Evolutionary conservation across 495 filamentous ascomycete genomes (phyloP).

Genomic region (Astrothelium macrocarpum): DNA sequence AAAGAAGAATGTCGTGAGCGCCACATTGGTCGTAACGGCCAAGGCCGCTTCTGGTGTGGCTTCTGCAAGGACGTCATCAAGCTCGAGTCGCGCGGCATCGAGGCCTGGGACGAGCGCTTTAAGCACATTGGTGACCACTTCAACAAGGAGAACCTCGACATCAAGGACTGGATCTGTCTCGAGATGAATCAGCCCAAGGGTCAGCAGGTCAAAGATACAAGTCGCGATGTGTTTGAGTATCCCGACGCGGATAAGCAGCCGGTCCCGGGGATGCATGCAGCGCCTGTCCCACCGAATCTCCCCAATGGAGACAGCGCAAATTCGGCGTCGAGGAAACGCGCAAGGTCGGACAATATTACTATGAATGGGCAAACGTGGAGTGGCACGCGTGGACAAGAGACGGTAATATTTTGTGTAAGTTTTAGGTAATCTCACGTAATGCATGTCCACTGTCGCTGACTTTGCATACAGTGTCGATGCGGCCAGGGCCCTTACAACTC

Average conservation of each 20-base stretch:
- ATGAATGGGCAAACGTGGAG: background rate
- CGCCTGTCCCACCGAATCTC: background rate
- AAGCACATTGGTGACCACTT: conserved; percentile 85
- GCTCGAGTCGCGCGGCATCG: conserved; percentile 44
- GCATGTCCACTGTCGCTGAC: background rate
- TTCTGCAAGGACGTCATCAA: conserved; percentile 58
- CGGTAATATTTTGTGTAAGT: conserved; percentile 1
- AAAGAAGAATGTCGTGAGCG: conserved; percentile 41
- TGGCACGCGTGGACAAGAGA: background rate
- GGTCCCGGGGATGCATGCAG: background rate
- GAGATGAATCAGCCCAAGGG: conserved; percentile 27
- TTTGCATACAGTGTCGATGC: background rate
- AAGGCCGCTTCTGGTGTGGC: conserved; percentile 78
- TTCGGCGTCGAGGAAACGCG: background rate
- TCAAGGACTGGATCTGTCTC: conserved; percentile 40
- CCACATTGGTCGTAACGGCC: conserved; percentile 60
- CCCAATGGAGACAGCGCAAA: background rate
- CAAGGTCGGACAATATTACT: background rate
- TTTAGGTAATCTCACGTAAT: background rate
- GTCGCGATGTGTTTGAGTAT: background rate
- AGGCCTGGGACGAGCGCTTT: conserved; percentile 66
- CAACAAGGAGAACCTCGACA: conserved; percentile 38
- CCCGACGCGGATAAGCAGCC: background rate
- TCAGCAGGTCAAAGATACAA: background rate
- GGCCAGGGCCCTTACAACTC: background rate